Evolutionary conservation across 345 rosid genomes (phyloP), one percentile per base, ranked within the genome.

Genomic region (Carallia brachiata): DNA sequence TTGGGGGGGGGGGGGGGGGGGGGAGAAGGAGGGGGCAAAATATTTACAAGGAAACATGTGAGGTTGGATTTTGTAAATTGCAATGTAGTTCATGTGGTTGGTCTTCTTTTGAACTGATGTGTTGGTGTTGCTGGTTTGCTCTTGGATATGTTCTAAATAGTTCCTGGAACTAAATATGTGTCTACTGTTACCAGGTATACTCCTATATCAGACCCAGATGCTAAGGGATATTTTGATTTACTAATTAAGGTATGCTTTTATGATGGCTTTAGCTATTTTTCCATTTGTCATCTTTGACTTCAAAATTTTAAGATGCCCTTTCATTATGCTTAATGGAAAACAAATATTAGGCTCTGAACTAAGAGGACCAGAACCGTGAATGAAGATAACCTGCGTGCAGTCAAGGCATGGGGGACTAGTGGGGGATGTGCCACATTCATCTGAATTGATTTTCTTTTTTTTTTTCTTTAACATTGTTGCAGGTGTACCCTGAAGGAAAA

Each of bases 401-500:
- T 13, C 28, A 30, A 9, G 2, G 60, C 1, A n/a, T 56, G 31
- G 60, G 32, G 15, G 60, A 56, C 28, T 7, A 23, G 31, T 56
- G 4, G 6, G 32, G 10, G 32, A 56, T 56, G 10, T 27, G 23
- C 31, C 31, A 19, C 60, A 56, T 10, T 58, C 28, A 4, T 31
- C 7, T 71, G 36, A 70, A 57, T 62, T 12, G 4, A 3, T 40
- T 36, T 31, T 18, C 16, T 63, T 58, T n/a, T 6, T 32, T 32
- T 31, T 17, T 1, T 52, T 36, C 54, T 39, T 56, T 27, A 37
- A 67, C 67, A 66, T 32, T 71, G 37, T 73, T 84, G 75, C 86
- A 93, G 98, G 85, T 89, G 58, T 93, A 93, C 72, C 98, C 98
- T 39, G 94, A 93, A 52, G 98, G 98, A 65, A 89, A 93, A 86